Base-by-base conservation (phyloP, 352 stramenopile genomes). In the Pythium periplocum region DNA sequence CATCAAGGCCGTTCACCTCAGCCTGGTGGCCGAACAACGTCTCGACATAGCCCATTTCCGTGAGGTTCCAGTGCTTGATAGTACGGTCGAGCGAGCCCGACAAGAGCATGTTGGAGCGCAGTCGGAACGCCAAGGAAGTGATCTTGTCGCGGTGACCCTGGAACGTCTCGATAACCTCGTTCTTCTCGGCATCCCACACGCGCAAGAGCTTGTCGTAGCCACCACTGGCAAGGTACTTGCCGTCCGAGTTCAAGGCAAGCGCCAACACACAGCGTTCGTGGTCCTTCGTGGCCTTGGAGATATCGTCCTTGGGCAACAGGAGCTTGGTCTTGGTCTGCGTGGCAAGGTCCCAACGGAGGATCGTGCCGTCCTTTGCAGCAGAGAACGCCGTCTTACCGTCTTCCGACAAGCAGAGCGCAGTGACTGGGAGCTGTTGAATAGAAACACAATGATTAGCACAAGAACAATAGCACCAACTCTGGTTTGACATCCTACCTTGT, bases 51-150 rank as follows among this genome's bases (percentile, higher is more conserved):
- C 83, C 89, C 88, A 97, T 98, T 59, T 98, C 90, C 3, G 83
- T 96, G 43, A 98, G 74, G 76, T 97, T 97, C 93, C 93, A 98
- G 66, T 97, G 85, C 69, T 98, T 97, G 51, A 97, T 87, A 32
- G 79, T 95, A 42, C 92, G 84, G 57, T 98, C 93, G 30, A 96
- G 60, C 52, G 92, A 98, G 6, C 86, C 89, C 0, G 87, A 97
- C 68, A 96, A 98, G 43, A 98, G 70, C 57, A 78, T 86, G 55
- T 96, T 77, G 35, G 88, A 95, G 30, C 87, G 83, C 64, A 90
- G 62, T 31, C 88, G 84, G 66, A 98, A 98, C 6, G 72, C 68
- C 10, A 98, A 57, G 40, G 78, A 68, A 40, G 90, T 91, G 10
- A 98, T 78, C 5, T 87, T 70, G 51, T 98, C 92, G 37, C 90